These are phyloP conservation scores for Nicotiana noctiflora DNA, from an alignment of 257 asterid genomes.

Conservation along the genomic window DNA sequence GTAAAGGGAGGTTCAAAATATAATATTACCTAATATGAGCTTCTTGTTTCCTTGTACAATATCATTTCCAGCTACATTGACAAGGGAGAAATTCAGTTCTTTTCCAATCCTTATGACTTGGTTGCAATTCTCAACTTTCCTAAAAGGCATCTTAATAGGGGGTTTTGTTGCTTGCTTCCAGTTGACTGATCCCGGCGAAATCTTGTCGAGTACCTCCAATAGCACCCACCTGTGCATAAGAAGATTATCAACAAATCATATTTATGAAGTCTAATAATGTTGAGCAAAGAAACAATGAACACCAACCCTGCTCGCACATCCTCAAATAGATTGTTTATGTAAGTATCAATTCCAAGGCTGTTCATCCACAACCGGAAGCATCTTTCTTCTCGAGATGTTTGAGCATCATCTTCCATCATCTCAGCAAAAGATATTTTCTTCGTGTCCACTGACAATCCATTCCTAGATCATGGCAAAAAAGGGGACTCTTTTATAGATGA, in stretches of 20 bases:
- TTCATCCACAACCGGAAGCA: conserved; percentile 94
- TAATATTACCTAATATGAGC: conserved; percentile 60
- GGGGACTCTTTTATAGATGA: background rate
- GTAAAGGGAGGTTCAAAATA: background rate
- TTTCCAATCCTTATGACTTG: conserved; percentile 81
- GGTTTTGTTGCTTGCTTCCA: conserved; percentile 87
- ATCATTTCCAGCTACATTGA: conserved; percentile 89
- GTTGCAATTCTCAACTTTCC: conserved; percentile 88
- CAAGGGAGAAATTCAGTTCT: conserved; percentile 73
- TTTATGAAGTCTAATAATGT: conserved; percentile 1
- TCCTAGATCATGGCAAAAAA: conserved; percentile 30
- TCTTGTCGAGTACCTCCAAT: conserved; percentile 67
- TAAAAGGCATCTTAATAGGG: conserved; percentile 81
- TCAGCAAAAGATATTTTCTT: conserved; percentile 59
- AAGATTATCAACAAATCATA: conserved; percentile 7
- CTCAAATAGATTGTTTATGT: conserved; percentile 74
- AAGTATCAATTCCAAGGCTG: conserved; percentile 80
- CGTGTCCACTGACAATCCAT: conserved; percentile 66
- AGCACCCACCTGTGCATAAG: conserved; percentile 63
- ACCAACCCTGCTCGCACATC: conserved; percentile 74
- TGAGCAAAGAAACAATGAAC: conserved; percentile 14
- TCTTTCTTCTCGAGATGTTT: conserved; percentile 92
- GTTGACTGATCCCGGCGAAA: conserved; percentile 60
- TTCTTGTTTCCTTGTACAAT: conserved; percentile 93
- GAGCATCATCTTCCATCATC: conserved; percentile 88